Base-by-base conservation (phyloP, 345 rosid genomes). In the Cardamine chenopodiifolia region DNA sequence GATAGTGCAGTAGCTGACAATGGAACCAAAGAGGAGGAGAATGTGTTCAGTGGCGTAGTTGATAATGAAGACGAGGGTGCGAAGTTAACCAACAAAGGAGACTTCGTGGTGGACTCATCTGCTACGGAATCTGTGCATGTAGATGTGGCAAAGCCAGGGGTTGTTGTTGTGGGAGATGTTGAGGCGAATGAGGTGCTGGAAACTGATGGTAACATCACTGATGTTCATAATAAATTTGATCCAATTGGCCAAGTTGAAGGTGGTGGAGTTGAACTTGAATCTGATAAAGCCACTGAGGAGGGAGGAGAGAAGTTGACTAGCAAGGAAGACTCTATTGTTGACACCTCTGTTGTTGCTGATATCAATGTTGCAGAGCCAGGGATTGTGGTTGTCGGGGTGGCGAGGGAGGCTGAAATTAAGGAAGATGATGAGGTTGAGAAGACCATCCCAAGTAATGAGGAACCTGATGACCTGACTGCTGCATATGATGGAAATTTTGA, bases 151-250 rank as follows among this genome's bases (percentile, higher is more conserved):
- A 74, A 35, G 68, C 54, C 78, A 0, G 81, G 80, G 32, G 82
- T 70, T 25, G 86, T 77, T 62, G 83, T 74, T 17, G 79, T 80
- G 63, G 86, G 84, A 45, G 88, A 81, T 53, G 72, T 66, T 56
- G 86, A 66, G 37, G 83, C 70, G 15, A 40, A 47, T 74, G 73
- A 82, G 82, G 66, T 78, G 32, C 44, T 72, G 54, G 85, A 76
- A 68, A 50, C 68, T 42, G 67, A 65, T 77, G 86, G 72, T 37
- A 70, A 29, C 29, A 68, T 75, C 0, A 67, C 59, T 73, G 60
- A 71, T 70, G 70, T 85, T 73, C 83, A 74, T 56, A 85, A 82
- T 81, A 84, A 77, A 56, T 83, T 84, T 78, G 82, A 83, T 62
- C 79, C 68, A 25, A 52, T 80, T 54, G 68, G 59, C 61, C 68